A percentile compares a stretch with the other conserved stretches of the same genome.
These are phyloP conservation scores for Vitis rupestris DNA, from an alignment of 164 flowering plant species.

Conservation along the genomic window DNA sequence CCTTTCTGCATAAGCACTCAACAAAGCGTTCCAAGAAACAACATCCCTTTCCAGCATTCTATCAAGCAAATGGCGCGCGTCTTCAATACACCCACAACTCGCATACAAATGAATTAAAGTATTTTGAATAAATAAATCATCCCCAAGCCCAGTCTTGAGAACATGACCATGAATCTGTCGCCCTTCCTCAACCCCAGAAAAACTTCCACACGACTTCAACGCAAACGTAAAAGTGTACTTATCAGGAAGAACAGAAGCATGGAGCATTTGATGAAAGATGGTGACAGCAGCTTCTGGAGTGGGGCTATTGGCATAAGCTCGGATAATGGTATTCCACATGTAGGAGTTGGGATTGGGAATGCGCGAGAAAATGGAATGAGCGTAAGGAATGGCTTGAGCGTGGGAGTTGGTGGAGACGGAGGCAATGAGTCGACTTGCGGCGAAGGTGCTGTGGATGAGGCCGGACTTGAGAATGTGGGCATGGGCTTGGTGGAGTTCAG, in stretches of 20 bases:
- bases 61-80: constrained; percentile 30
- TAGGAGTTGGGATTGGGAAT: constrained; percentile 28
- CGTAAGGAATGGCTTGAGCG: constrained; percentile 22
- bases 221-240: constrained; percentile 33
- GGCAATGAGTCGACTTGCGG: constrained; percentile 30
- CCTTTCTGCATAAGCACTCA: constrained; percentile 33
- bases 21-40: constrained; percentile 42
- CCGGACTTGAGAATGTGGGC: constrained; percentile 32
- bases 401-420: constrained; percentile 7
- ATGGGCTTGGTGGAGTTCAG: constrained; percentile 32
- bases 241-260: constrained; percentile 23
- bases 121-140: constrained; percentile 32
- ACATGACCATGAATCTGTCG: constrained; percentile 34
- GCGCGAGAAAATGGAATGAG: constrained; percentile 30
- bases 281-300: constrained; percentile 24
- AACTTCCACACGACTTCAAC: constrained; percentile 33
- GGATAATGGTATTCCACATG: constrained; percentile 32
- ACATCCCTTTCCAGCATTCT: constrained; percentile 28
- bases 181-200: constrained; percentile 22
- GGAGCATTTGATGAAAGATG: constrained; percentile 31
- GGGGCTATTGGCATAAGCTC: constrained; percentile 35
- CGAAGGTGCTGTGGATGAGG: constrained; percentile 24
- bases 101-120: constrained; percentile 34
- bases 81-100: constrained; percentile 11
- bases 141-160: constrained; percentile 20